These are phyloP conservation scores for Globisporangium spiculum DNA, from an alignment of 352 stramenopile species.

Conservation along the genomic window DNA sequence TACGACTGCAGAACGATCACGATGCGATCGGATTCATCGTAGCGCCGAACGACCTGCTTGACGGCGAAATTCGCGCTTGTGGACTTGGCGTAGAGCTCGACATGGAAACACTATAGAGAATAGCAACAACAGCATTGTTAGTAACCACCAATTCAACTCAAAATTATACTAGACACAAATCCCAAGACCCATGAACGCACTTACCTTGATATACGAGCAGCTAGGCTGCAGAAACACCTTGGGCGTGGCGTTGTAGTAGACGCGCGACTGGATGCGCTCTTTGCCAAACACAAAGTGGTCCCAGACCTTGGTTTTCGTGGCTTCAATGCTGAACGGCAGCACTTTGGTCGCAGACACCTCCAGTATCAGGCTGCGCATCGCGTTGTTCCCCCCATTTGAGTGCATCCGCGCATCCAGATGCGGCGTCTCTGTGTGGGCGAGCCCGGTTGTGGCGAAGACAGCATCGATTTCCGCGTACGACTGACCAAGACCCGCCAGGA, in stretches of 20 bases:
- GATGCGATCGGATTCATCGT: not conserved
- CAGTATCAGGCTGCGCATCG: not conserved
- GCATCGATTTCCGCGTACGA: conserved; percentile 30
- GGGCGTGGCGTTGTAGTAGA: conserved; percentile 15
- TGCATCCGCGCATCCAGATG: conserved; percentile 25
- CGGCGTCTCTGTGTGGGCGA: conserved; percentile 18
- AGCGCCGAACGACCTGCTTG: conserved; percentile 6
- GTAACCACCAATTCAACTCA: not conserved
- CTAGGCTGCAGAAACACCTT: conserved; percentile 8
- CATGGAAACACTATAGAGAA: not conserved
- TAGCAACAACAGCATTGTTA: not conserved
- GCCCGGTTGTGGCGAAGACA: conserved; percentile 26
- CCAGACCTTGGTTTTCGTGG: not conserved
- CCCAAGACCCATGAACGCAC: not conserved
- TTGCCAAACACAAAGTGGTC: conserved; percentile 5
- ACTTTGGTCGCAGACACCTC: conserved; percentile 8
- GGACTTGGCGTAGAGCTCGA: conserved; percentile 42
- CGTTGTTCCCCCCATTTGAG: not conserved
- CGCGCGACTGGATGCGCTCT: not conserved
- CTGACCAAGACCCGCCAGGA: conserved; percentile 33
- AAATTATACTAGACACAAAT: not conserved
- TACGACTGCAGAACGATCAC: conserved; percentile 26
- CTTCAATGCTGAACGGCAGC: conserved; percentile 7
- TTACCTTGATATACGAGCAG: not conserved
- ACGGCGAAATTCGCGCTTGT: conserved; percentile 15